phyloP scores from a whole-genome alignment of 345 rosid genomes.

The Schrenkiella parvula region DNA sequence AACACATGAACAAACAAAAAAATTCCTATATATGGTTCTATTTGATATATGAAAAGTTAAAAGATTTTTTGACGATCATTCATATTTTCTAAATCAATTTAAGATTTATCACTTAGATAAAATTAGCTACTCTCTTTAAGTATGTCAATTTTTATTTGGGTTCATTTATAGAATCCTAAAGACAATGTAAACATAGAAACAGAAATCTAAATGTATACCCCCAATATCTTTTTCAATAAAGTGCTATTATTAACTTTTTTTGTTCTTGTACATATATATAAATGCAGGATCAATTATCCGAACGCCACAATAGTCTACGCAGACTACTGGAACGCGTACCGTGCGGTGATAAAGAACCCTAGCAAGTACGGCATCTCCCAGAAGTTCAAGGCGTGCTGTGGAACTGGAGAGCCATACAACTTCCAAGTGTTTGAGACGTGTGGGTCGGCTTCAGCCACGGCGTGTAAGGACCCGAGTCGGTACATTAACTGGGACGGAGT shows the following conservation, averaged over 20 bases:
- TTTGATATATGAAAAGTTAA: neutral
- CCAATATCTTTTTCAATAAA: neutral
- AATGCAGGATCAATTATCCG: conserved; percentile 47
- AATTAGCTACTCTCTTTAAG: neutral
- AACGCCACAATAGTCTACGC: conserved; percentile 54
- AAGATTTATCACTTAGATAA: neutral
- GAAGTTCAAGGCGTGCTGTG: conserved; percentile 79
- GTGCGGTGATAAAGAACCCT: conserved; percentile 46
- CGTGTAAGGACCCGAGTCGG: conserved; percentile 49
- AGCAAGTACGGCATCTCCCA: conserved; percentile 57
- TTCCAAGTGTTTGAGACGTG: conserved; percentile 52
- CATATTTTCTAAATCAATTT: neutral
- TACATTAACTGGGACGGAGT: conserved; percentile 97
- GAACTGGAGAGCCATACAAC: conserved; percentile 68
- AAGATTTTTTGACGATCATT: no score
- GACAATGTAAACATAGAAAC: neutral
- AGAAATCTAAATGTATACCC: neutral
- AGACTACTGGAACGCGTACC: conserved; percentile 83
- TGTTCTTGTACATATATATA: neutral
- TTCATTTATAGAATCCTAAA: neutral
- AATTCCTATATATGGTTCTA: no score
- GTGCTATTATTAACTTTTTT: neutral
- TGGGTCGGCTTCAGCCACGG: conserved; percentile 44
- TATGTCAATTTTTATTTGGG: no score
- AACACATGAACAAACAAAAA: no score